Evolutionary conservation across 108 stramenopile genomes (phyloP), one percentile per base, ranked within the genome.

Genomic region (Fragilaria crotonensis): DNA sequence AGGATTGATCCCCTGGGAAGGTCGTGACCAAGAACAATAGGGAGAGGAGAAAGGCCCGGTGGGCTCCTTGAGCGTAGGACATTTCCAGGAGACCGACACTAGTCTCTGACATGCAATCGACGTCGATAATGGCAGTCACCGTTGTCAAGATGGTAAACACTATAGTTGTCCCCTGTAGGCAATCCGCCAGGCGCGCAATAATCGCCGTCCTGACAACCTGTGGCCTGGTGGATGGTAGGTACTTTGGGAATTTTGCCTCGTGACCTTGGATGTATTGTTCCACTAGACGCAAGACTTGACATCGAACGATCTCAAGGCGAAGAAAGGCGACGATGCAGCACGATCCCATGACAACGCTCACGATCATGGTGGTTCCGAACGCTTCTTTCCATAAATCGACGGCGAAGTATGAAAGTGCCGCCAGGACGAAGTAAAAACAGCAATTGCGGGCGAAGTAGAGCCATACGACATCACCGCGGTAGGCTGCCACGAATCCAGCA

Each of bases 391-490:
- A 33, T 19, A 31, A 19, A 19, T 19, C 54, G n/a, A 36, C 33
- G 18, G 30, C 33, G 1, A 56, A 31, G 27, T 56, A 56, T 18
- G 30, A 31, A 21, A 56, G 1, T n/a, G 54, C 54, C 4, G 54
- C 19, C 2, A 56, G 33, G 7, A 29, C 54, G 23, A 56, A 56
- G 32, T 33, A 56, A 33, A 56, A 56, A 3, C 25, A 32, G 33
- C 54, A 56, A 36, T 56, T 56, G n/a, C 54, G 28, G 19, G 54
- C 30, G 33, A 56, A 56, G 54, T 26, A 56, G n/a, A 56, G 19
- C 33, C 30, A 56, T 31, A 32, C 30, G 2, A 31, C 54, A 36
- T 56, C 54, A 7, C 54, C 54, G 20, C 54, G 54, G 27, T 20
- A 56, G 18, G 54, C 54, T n/a, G 54, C 54, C 19, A 56, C 54